Base-by-base conservation (phyloP, 495 filamentous ascomycete genomes). In the Pseudevernia furfuracea region DNA sequence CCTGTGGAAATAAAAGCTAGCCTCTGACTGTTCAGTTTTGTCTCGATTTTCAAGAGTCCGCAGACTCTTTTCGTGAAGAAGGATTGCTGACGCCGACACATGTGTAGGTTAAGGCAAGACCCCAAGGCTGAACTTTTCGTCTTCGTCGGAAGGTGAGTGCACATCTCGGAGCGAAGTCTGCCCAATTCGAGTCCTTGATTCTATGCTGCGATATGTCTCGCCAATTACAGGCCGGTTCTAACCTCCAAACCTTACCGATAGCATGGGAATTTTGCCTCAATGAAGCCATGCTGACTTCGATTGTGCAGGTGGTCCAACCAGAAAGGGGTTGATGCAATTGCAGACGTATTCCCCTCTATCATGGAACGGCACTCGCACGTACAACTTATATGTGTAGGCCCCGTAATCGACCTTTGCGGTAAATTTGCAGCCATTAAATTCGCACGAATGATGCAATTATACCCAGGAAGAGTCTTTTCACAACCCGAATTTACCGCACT, bases 261-360 rank as follows among this genome's bases (percentile, higher is more conserved):
- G 8, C 34, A 4, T 36, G 34, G 34, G 8, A 9, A 8, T 41
- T 10, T 9, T 15, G 38, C 38, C 38, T 41, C 10, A 41, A 21
- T 4, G 8, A 44, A 44, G 19, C 15, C 1, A 28, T 28, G 46
- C 46, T 49, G 23, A 49, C n/a, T 21, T 17, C 19, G 5, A 21
- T 4, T 3, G 15, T 21, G 88, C 46, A 82, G 88, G 53, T 91
- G 88, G 88, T 88, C 85, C 7, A 84, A 86, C 79, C 88, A 91
- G 69, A 91, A 90, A 71, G 88, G 88, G 36, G 79, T 90, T 58
- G 88, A 91, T 71, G 76, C 90, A 19, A 90, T 91, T 64, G 88
- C 88, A 30, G 88, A 91, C 71, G 82, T 90, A 15, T 85, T 90
- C 75, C 87, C 88, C 41, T 79, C 81, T 49, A 80, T 91, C 56